Evolutionary conservation across 2,329 filamentous ascomycete species (phyloP), one percentile per base, ranked within the genome.

Genomic region (Furcasterigmium sp.): DNA sequence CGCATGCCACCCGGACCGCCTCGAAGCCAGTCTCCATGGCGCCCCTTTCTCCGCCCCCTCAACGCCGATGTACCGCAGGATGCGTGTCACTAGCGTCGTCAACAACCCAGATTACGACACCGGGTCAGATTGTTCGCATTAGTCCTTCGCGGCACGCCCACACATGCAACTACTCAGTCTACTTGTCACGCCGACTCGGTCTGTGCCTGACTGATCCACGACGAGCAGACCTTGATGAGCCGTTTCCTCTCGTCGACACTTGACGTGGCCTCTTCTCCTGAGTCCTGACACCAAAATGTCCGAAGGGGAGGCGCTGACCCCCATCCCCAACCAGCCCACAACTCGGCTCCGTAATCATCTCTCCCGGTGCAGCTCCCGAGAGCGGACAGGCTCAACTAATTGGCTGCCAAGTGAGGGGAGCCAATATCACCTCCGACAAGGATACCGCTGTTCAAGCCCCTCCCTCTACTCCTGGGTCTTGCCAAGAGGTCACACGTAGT

Each of bases 301-400:
- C n/a, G n/a, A n/a, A n/a, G n/a, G n/a, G n/a, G n/a, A n/a, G n/a
- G n/a, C 14, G 23, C 25, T 19, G 21, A 38, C 34, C 15, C 39
- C 18, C 37, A 25, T 37, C 26, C 35, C 39, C 34, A 15, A 34
- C 37, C 29, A 26, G 30, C 37, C 30, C 39, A 41, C 20, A 17
- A n/a, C 17, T n/a, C 11, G 9, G 18, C 38, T 40, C 38, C 25
- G 28, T 40, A 30, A 25, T 30, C 25, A 18, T 26, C 30, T 10
- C 25, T 15, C 14, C 39, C 29, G 30, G 18, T 48, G 46, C 43
- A 41, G 41, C 41, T 34, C 26, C 42, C 35, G 41, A 43, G 48
- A 43, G 46, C 43, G 43, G 43, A 46, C 41, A 39, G 18, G 30
- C 36, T 41, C 39, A 41, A 44, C 40, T 46, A 42, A 46, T 38